Evolutionary conservation across 768 basidiomycete genomes (phyloP), one percentile per base, ranked within the genome.

Genomic region (Baorangia bicolor): DNA sequence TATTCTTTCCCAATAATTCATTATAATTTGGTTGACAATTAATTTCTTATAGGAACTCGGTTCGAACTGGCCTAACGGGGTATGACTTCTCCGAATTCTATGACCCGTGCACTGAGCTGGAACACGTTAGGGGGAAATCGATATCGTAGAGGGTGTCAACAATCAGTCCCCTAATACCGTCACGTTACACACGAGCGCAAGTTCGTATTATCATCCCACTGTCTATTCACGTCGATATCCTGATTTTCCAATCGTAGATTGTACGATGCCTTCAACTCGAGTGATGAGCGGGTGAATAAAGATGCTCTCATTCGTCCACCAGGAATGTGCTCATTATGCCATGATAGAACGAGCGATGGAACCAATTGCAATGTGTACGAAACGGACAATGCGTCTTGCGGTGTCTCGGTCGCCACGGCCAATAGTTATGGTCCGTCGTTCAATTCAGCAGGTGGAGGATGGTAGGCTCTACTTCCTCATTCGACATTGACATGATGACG

Each of bases 101-200:
- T 37, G 3, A 14, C 3, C 20, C n/a, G 20, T 21, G 2, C 4
- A 16, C 38, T 44, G 21, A 57, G 16, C 42, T 28, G 18, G 20
- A 11, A 44, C 35, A 12, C 7, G 5, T 38, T 23, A 71, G 69
- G 69, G 71, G 20, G 71, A 72, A 51, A 35, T 72, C 20, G 72
- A 74, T 48, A 73, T 73, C 8, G 21, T 74, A 11, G 73, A 74
- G 37, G 74, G 74, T 11, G 59, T 75, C 49, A 75, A 75, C 38
- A 46, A 66, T 35, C 57, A 65, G 31, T 38, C 56, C 11, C 61
- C 70, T 0, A 54, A 76, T 28, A 37, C 50, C 21, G 35, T 67
- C 7, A 69, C 71, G 12, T 40, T 75, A 28, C 73, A 74, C 53
- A 73, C 69, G 4, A 27, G 58, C 34, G 42, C 68, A 39, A 25